Evolutionary conservation across 23 red algal genomes (phyloP).

Genomic region (Chondrus crispus): DNA sequence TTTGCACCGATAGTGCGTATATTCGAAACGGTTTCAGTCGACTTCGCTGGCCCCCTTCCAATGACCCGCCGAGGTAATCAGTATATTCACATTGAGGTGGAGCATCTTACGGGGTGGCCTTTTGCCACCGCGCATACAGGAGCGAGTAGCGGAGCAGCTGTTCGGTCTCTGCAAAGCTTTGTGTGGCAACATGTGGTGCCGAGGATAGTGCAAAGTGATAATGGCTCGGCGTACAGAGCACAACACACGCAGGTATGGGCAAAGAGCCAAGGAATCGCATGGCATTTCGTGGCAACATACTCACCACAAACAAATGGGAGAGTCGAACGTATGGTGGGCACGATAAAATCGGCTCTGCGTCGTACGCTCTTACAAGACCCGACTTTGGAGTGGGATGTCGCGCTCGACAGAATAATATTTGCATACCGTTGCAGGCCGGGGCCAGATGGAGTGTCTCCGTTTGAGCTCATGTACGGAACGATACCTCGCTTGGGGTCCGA

Average conservation of each 20-base stretch:
- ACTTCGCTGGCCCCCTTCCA: neutral
- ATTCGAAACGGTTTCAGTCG: neutral
- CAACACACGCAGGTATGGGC: neutral
- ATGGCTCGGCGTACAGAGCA: neutral
- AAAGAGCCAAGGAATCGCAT: neutral
- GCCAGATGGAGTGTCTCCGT: neutral
- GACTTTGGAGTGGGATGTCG: neutral
- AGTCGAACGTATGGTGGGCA: conserved; percentile 5
- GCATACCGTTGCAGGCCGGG: neutral
- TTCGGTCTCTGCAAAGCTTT: neutral
- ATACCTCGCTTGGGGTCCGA: neutral
- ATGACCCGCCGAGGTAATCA: neutral
- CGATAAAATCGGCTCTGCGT: neutral
- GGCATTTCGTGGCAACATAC: neutral
- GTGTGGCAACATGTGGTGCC: neutral
- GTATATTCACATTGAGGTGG: neutral
- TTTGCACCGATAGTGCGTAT: neutral
- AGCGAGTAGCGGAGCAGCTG: neutral
- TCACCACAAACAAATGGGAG: neutral
- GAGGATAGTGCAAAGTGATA: neutral
- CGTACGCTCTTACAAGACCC: neutral
- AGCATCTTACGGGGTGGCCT: conserved; percentile 19
- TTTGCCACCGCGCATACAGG: neutral
- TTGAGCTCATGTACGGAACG: neutral
- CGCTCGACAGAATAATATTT: neutral